phyloP scores from a whole-genome alignment of 441 rosid genomes.

The Cnidoscolus chayamansa region DNA sequence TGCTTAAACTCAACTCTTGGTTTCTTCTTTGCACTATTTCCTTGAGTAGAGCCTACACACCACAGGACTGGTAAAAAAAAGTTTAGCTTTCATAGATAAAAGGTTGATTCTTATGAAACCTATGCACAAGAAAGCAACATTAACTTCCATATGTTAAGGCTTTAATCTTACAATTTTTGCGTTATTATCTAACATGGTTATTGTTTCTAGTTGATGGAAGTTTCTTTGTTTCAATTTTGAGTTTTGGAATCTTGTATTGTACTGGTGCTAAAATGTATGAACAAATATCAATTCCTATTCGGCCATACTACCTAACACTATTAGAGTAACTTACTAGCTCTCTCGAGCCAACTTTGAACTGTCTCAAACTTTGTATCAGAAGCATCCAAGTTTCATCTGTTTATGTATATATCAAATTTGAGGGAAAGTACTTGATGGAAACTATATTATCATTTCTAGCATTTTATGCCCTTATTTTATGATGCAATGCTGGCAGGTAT shows the following conservation, averaged over 20 bases:
- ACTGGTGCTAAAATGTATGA: neutral
- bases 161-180: neutral
- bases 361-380: neutral
- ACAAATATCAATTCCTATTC: neutral
- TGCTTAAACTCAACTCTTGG: neutral
- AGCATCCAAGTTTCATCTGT: neutral
- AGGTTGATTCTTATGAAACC: neutral
- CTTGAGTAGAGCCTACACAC: neutral
- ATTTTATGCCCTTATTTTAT: neutral
- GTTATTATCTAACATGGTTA: neutral
- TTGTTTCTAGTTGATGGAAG: neutral
- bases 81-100: neutral
- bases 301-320: neutral
- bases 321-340: neutral
- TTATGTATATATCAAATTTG: neutral
- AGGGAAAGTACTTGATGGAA: neutral
- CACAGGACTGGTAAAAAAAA: neutral
- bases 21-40: neutral
- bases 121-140: neutral
- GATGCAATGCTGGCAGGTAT: neutral
- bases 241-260: neutral
- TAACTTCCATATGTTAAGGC: neutral
- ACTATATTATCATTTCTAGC: neutral
- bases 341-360: neutral
- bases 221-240: neutral